Percentiles rank a stretch among this genome's conserved stretches.
phyloP scores from a whole-genome alignment of 108 stramenopile species.

The Cyclotella atomus region DNA sequence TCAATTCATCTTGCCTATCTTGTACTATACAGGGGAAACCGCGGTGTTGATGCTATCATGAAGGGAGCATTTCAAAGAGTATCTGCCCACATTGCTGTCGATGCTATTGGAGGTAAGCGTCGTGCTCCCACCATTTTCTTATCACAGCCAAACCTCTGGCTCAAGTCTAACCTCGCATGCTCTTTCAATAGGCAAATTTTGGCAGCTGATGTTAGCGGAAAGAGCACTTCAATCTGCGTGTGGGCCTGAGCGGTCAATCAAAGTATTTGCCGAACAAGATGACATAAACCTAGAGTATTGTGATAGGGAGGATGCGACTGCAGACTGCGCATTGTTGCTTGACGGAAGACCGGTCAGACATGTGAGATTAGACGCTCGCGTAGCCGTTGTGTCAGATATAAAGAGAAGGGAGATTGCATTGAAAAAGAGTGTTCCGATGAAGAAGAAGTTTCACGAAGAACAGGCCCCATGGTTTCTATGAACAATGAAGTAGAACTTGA shows the following conservation, averaged over 20 bases:
- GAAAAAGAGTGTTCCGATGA: conserved; percentile 58
- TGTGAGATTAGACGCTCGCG: conserved; percentile 81
- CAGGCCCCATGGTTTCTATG: conserved; percentile 86
- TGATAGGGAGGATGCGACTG: conserved; percentile 77
- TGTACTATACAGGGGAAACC: conserved; percentile 41
- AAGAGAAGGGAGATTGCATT: conserved; percentile 61
- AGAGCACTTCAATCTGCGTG: conserved; percentile 87
- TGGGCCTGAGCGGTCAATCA: conserved; percentile 79
- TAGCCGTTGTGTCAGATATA: conserved; percentile 64
- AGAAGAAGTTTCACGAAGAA: conserved; percentile 64
- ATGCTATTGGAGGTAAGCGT: conserved; percentile 59
- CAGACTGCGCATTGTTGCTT: conserved; percentile 73
- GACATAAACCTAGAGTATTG: conserved; percentile 86
- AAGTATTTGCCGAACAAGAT: conserved; percentile 82
- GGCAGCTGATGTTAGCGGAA: conserved; percentile 91
- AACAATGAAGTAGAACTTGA: no score
- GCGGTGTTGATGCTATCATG: conserved; percentile 68
- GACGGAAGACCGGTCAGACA: conserved; percentile 85
- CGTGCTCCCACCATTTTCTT: background rate
- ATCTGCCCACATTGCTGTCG: conserved; percentile 88
- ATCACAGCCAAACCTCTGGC: background rate
- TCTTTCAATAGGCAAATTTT: conserved; percentile 64
- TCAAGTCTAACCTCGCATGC: no score
- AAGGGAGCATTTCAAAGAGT: conserved; percentile 88
- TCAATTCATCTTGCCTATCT: background rate